Conservation (phyloP, 2,329 filamentous ascomycete species). For the Geosmithia morbida region DNA sequence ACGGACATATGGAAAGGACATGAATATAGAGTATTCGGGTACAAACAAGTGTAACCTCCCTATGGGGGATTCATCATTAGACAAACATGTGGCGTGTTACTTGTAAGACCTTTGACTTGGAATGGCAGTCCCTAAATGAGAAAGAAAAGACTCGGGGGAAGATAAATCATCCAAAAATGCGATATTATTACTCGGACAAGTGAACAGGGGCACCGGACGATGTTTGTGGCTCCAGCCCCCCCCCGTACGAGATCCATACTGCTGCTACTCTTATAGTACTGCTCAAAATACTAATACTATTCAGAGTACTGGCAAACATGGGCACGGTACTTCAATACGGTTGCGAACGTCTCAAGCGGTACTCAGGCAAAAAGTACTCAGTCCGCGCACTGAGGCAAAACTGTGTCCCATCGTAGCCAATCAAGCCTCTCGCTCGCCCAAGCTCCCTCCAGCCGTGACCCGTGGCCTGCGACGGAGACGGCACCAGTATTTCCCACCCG, state of each 20-base stretch:
- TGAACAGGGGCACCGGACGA: background rate
- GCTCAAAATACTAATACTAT: no score
- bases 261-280: no score
- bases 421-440: background rate
- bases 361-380: background rate
- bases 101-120: background rate
- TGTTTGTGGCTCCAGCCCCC: background rate
- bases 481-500: background rate
- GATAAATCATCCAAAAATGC: background rate
- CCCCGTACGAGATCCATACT: no score
- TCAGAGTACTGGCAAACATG: no score
- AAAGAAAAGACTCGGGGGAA: background rate
- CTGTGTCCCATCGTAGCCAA: constrained; percentile 1
- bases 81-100: no score
- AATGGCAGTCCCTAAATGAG: background rate
- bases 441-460: constrained; percentile 2
- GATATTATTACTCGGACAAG: background rate
- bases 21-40: background rate
- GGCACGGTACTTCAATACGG: no score
- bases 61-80: background rate
- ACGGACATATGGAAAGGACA: background rate
- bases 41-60: background rate
- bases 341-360: no score
- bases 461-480: background rate
- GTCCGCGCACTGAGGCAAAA: background rate